These are phyloP conservation scores for Scleromitrula shiraiana DNA, from an alignment of 2,329 filamentous ascomycete species.

Conservation along the genomic window DNA sequence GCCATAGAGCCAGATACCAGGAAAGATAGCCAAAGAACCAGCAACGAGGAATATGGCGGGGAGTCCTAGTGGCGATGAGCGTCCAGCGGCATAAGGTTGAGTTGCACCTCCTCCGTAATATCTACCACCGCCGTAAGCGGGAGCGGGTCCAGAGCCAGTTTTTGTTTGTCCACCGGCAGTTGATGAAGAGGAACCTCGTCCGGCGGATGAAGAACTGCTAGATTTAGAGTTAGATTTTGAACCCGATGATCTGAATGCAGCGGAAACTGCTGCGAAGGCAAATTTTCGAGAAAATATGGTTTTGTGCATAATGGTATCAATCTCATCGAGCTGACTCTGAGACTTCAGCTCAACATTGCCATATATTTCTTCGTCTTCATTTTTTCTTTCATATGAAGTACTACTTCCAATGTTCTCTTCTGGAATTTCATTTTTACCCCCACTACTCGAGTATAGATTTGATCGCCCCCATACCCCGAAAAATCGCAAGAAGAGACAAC, in stretches of 20 bases:
- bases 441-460: too few relatives aligned
- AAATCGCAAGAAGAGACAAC: constrained; percentile 19
- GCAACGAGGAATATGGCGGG: constrained; percentile 45
- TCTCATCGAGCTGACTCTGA: too few relatives aligned
- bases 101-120: constrained; percentile 61
- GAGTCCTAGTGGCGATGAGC: constrained; percentile 40
- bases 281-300: neutral
- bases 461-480: constrained; percentile 1
- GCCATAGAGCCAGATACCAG: constrained; percentile 56
- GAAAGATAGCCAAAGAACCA: constrained; percentile 34
- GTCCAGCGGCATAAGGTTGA: constrained; percentile 53
- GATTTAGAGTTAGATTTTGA: constrained; percentile 1
- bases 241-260: neutral
- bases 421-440: too few relatives aligned
- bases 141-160: constrained; percentile 49
- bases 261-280: neutral
- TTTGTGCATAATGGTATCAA: too few relatives aligned
- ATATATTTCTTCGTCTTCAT: too few relatives aligned
- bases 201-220: constrained; percentile 16
- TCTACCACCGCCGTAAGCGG: constrained; percentile 50
- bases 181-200: constrained; percentile 24
- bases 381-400: constrained; percentile 13
- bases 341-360: neutral
- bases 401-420: constrained; percentile 15
- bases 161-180: constrained; percentile 43